phyloP scores from a whole-genome alignment of 106 monocot genomes.

The Dendrobium huoshanense region DNA sequence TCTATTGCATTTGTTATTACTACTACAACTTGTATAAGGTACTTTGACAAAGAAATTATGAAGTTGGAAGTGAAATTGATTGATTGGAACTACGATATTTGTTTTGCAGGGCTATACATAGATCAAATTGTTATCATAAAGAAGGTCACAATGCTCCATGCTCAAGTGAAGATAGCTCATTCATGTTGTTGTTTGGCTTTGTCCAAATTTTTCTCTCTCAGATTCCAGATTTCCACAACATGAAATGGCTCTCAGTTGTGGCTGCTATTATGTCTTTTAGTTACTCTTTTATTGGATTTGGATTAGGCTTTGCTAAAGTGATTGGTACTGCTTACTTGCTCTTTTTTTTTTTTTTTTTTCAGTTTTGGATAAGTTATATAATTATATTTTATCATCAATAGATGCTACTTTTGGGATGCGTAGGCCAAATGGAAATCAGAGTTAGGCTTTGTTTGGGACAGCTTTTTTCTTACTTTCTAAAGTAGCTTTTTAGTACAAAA shows the following conservation, averaged over 20 bases:
- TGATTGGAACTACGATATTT: background rate
- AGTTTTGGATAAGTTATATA: no score
- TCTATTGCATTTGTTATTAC: slow-evolving; percentile 49
- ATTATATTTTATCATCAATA: no score
- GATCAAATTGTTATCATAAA: slow-evolving; percentile 57
- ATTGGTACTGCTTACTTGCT: slow-evolving; percentile 35
- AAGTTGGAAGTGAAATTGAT: background rate
- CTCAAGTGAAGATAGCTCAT: slow-evolving; percentile 15
- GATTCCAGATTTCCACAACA: slow-evolving; percentile 77
- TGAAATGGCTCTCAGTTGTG: slow-evolving; percentile 76
- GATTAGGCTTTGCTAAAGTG: slow-evolving; percentile 72
- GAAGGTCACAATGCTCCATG: slow-evolving; percentile 55
- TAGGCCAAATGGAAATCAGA: background rate
- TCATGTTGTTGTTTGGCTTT: slow-evolving; percentile 70
- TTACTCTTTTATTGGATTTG: slow-evolving; percentile 72
- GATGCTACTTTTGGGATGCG: no score
- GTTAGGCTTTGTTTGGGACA: no score
- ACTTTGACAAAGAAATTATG: background rate
- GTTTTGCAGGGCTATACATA: slow-evolving; percentile 51
- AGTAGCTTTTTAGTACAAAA: no score
- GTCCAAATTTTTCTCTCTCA: slow-evolving; percentile 57
- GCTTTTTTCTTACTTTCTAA: background rate
- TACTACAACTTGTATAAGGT: slow-evolving; percentile 56
- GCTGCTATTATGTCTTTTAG: slow-evolving; percentile 82
- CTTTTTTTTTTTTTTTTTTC: background rate